phyloP scores from a whole-genome alignment of 176 grass and related monocot genomes.

The Oryza punctata region DNA sequence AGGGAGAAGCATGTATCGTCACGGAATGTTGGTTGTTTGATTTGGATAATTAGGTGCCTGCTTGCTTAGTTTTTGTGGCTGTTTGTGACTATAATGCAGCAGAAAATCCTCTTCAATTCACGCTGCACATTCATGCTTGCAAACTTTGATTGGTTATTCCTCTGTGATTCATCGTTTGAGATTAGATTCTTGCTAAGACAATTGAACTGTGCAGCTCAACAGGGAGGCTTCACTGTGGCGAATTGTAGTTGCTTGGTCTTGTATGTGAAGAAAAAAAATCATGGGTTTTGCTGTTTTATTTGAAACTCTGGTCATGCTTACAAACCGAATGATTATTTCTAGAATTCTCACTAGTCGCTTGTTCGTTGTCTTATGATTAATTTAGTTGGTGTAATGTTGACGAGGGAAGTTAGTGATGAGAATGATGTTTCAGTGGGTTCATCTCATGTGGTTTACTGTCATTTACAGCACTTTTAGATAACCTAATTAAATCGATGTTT shows the following conservation, averaged over 20 bases:
- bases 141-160: conserved; percentile 5
- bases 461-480: conserved; percentile 10
- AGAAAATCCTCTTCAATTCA: neutral
- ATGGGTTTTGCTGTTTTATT: neutral
- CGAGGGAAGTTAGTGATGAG: conserved; percentile 10
- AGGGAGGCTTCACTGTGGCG: neutral
- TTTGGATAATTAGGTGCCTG: conserved; percentile 2
- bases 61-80: conserved; percentile 10
- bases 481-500: neutral
- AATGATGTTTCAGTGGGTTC: conserved; percentile 21
- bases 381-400: conserved; percentile 26
- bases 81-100: neutral
- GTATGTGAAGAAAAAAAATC: neutral
- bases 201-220: neutral
- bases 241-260: conserved; percentile 13
- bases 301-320: neutral
- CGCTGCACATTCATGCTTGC: neutral
- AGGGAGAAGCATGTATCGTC: neutral
- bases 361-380: conserved; percentile 3
- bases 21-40: neutral
- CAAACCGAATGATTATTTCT: conserved; percentile 9
- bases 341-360: neutral
- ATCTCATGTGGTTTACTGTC: conserved; percentile 17
- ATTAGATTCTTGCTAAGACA: neutral
- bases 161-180: neutral